These are phyloP conservation scores for Candida peoriensis DNA, from an alignment of 805 yeast species.

Conservation along the genomic window DNA sequence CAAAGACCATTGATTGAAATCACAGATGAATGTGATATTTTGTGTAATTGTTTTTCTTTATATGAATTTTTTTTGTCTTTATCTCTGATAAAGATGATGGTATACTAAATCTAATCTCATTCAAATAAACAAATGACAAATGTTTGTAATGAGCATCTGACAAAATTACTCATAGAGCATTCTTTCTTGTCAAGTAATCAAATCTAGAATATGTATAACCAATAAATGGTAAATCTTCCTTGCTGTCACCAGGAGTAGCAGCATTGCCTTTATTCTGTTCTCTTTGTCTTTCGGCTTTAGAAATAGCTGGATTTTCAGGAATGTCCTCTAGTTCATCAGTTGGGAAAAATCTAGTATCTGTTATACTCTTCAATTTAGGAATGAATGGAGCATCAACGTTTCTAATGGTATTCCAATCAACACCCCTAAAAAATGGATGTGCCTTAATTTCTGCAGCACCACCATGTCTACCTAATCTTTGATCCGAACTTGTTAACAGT, in stretches of 20 bases:
- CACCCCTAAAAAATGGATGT: slow-evolving; percentile 81
- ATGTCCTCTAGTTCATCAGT: slow-evolving; percentile 93
- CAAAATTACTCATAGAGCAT: slow-evolving; percentile 40
- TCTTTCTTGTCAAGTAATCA: slow-evolving; percentile 81
- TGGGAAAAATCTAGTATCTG: slow-evolving; percentile 97
- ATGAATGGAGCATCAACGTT: slow-evolving; percentile 86
- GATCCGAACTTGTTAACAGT: slow-evolving; percentile 81
- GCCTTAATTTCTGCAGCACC: slow-evolving; percentile 60
- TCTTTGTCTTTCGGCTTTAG: slow-evolving; percentile 61
- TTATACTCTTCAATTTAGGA: slow-evolving; percentile 85
- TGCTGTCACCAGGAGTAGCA: slow-evolving; percentile 40
- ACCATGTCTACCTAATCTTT: slow-evolving; percentile 66
- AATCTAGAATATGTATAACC: slow-evolving; percentile 96
- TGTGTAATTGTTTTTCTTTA: too few relatives aligned
- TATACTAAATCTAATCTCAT: too few relatives aligned
- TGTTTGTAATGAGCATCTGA: too few relatives aligned
- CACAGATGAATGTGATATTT: too few relatives aligned
- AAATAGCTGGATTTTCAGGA: slow-evolving; percentile 80
- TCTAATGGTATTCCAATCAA: slow-evolving; percentile 74
- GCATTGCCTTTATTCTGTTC: slow-evolving; percentile 40
- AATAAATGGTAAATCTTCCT: slow-evolving; percentile 93
- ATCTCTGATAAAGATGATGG: too few relatives aligned
- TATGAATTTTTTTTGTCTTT: too few relatives aligned
- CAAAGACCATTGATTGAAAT: too few relatives aligned
- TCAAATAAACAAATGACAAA: too few relatives aligned